Evolutionary conservation across 495 filamentous ascomycete species (phyloP).

Genomic region (Darksidea phi): DNA sequence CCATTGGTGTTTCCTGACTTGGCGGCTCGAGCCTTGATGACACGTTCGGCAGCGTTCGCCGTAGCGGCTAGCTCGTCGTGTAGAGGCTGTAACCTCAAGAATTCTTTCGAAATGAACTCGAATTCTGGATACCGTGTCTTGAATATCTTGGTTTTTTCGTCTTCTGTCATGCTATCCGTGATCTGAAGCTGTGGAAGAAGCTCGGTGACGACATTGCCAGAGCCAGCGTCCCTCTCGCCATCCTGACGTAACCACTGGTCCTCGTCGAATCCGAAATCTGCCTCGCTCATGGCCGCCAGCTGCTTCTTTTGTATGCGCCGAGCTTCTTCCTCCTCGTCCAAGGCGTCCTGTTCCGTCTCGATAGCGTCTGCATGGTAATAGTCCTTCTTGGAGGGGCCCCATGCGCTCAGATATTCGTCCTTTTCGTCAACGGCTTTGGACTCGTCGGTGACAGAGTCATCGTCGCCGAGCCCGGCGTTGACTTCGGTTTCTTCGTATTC

Average conservation of each 20-base stretch:
- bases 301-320: conserved; percentile 85
- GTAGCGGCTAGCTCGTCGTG: conserved; percentile 58
- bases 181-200: conserved; percentile 78
- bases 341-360: conserved; percentile 85
- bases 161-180: conserved; percentile 70
- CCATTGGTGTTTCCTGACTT: conserved; percentile 11
- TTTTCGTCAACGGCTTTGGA: conserved; percentile 43
- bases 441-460: conserved; percentile 21
- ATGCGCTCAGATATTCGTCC: conserved; percentile 73
- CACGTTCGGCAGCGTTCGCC: conserved; percentile 55
- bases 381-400: conserved; percentile 83
- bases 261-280: conserved; percentile 90
- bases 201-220: conserved; percentile 64
- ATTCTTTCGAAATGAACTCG: conserved; percentile 77
- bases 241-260: conserved; percentile 68
- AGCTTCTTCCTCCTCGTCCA: conserved; percentile 90
- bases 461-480: too few relatives aligned
- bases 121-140: conserved; percentile 87
- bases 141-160: conserved; percentile 74
- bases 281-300: conserved; percentile 76
- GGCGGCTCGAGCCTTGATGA: conserved; percentile 32
- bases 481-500: conserved; percentile 54
- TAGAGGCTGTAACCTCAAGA: conserved; percentile 65
- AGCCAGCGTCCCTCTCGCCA: conserved; percentile 48
- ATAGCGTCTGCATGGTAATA: conserved; percentile 90